Conservation (phyloP, 345 rosid genomes). For the Heritiera littoralis region DNA sequence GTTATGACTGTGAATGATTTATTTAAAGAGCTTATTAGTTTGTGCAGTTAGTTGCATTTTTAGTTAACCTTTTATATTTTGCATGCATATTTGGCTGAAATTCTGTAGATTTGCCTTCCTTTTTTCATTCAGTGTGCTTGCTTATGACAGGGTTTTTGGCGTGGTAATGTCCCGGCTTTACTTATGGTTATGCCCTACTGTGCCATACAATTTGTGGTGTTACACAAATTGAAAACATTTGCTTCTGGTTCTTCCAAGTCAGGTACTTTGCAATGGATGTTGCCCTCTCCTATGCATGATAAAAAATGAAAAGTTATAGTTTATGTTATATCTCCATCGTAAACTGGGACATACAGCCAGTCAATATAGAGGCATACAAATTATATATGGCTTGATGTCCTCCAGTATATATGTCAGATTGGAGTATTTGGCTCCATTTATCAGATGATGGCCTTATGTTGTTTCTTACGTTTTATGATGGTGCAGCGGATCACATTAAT, state of each 20-base stretch:
- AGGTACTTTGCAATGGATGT: conserved; percentile 43
- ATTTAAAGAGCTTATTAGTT: conserved; percentile 11
- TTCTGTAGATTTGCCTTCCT: background rate
- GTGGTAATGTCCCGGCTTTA: conserved; percentile 97
- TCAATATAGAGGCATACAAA: background rate
- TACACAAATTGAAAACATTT: conserved; percentile 76
- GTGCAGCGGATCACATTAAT: conserved; percentile 83
- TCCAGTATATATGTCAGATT: background rate
- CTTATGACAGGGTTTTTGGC: conserved; percentile 91
- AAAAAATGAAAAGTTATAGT: background rate
- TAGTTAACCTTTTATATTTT: background rate
- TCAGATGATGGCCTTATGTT: conserved; percentile 2
- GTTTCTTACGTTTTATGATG: conserved; percentile 9
- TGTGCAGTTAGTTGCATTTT: background rate
- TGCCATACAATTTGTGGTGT: conserved; percentile 85
- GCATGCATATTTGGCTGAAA: background rate
- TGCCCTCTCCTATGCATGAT: background rate
- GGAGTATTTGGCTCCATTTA: background rate
- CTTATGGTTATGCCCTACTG: conserved; percentile 97
- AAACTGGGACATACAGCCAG: background rate
- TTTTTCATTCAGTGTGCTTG: conserved; percentile 16
- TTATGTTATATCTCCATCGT: background rate
- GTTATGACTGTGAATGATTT: background rate
- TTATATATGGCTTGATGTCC: background rate
- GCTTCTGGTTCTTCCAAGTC: conserved; percentile 85